These are phyloP conservation scores for Suzukiozyma palmioleophila DNA, from an alignment of 1,139 yeast species.

Conservation along the genomic window DNA sequence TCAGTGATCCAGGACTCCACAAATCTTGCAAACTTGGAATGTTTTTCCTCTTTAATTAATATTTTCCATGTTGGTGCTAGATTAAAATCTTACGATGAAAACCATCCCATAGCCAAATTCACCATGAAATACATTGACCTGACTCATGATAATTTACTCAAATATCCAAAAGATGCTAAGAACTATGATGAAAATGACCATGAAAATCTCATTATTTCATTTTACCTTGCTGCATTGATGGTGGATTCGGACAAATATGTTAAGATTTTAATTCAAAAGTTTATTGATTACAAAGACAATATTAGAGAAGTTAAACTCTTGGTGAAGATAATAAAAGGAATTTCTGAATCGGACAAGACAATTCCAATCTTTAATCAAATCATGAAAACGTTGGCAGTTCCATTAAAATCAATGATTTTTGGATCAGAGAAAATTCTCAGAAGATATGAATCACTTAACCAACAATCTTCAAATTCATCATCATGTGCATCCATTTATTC, in stretches of 20 bases:
- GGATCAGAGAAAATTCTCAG: constrained; percentile 27
- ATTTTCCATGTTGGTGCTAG: constrained; percentile 42
- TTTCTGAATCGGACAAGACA: constrained; percentile 28
- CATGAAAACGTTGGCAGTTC: constrained; percentile 19
- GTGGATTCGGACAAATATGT: constrained; percentile 35
- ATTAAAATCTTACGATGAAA: constrained; percentile 16
- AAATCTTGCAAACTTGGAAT: constrained; percentile 34
- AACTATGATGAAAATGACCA: constrained; percentile 17
- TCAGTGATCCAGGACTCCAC: constrained; percentile 32
- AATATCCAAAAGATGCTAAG: constrained; percentile 13
- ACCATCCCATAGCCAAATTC: constrained; percentile 43
- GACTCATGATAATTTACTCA: constrained; percentile 26
- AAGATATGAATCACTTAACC: constrained; percentile 16
- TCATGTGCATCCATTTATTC: constrained; percentile 9
- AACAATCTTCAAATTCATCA: constrained; percentile 6
- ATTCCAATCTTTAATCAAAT: constrained; percentile 18
- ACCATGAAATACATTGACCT: constrained; percentile 35
- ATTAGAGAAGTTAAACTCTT: constrained; percentile 27
- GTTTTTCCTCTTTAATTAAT: constrained; percentile 40
- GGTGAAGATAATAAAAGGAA: constrained; percentile 36
- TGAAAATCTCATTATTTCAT: constrained; percentile 30
- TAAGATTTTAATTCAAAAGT: constrained; percentile 21
- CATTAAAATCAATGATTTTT: constrained; percentile 26
- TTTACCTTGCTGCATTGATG: constrained; percentile 40
- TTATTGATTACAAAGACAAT: constrained; percentile 22